Conservation (phyloP, 805 yeast species). For the Metschnikowia koreensis region DNA sequence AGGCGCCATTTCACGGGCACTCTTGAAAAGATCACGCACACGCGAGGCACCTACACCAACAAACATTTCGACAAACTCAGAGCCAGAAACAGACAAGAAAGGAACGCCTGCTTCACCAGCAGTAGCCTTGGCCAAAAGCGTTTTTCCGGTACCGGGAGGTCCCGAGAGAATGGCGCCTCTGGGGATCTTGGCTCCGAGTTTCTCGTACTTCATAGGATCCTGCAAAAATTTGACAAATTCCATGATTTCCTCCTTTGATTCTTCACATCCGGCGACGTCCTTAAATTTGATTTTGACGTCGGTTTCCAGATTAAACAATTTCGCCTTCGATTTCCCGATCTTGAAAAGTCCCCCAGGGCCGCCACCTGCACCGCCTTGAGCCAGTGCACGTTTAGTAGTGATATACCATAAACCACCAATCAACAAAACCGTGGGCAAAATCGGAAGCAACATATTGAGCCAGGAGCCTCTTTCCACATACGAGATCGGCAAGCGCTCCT, state of each 20-base stretch:
- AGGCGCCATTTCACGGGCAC: slow-evolving; percentile 93
- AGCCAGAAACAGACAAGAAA: slow-evolving; percentile 91
- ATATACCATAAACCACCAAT: slow-evolving; percentile 77
- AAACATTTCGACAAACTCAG: slow-evolving; percentile 98
- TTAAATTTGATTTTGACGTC: slow-evolving; percentile 84
- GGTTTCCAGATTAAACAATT: slow-evolving; percentile 85
- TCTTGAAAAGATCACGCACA: slow-evolving; percentile 90
- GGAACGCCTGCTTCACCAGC: slow-evolving; percentile 99
- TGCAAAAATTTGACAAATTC: slow-evolving; percentile 94
- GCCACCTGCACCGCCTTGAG: slow-evolving; percentile 48
- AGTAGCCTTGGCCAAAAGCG: slow-evolving; percentile 94
- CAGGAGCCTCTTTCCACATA: slow-evolving; percentile 70
- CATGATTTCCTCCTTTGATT: slow-evolving; percentile 96
- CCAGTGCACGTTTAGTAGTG: slow-evolving; percentile 51
- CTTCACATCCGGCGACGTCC: slow-evolving; percentile 97
- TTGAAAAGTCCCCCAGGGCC: slow-evolving; percentile 80
- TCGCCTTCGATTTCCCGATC: slow-evolving; percentile 89
- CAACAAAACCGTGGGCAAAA: slow-evolving; percentile 76
- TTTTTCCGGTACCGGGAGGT: slow-evolving; percentile 99
- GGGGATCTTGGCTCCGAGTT: slow-evolving; percentile 94
- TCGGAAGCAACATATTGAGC: slow-evolving; percentile 60
- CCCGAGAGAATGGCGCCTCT: slow-evolving; percentile 97
- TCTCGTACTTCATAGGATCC: slow-evolving; percentile 86
- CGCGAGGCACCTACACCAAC: slow-evolving; percentile 99
- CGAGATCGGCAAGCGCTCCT: slow-evolving; percentile 72